Evolutionary conservation across 73 alveolate species (phyloP), one percentile per base, ranked within the genome.

Genomic region (Diophrys appendiculata): DNA sequence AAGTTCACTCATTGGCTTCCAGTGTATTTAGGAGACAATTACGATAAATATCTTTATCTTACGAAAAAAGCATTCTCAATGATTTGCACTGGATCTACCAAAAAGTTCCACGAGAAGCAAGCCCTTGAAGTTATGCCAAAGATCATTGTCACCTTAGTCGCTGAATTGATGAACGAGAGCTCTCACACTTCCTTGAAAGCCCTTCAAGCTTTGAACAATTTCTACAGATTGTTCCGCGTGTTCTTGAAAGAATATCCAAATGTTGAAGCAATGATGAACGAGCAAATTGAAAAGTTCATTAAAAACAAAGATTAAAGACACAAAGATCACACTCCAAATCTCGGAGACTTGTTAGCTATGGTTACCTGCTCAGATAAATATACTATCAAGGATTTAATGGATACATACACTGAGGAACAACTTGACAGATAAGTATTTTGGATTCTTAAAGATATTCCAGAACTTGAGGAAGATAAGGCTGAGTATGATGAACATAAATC

Each of bases 371-470:
- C 94, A 29, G 82, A 87, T 60, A 89, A 89, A 68, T 87, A 70
- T 78, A 92, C 81, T 69, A 83, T 90, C 77, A 95, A 84, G 72
- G 98, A 96, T 72, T 65, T 96, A 76, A 65, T 89, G 52, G 92
- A 90, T 11, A 64, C 96, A 22, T 96, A 94, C 85, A 73, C 92
- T 0, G 78, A 77, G 28, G 99, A 96, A 82, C 94, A 92, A 88
- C 77, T 96, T 88, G 99, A 96, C 73, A 90, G 99, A 85, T 94
- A 96, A 90, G 97, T 91, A 13, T 94, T 96, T 83, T 96, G 99
- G 99, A 85, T 94, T 84, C 75, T 96, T 33, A 93, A 90, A 60
- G 98, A 96, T 73, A 75, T 96, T 33, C 98, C 98, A 26, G 97
- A 94, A 67, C 90, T 96, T 28, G 96, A 90, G 68, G 84, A 81